These are phyloP conservation scores for Septoria petroselini DNA, from an alignment of 2,329 filamentous ascomycete species.

Conservation along the genomic window DNA sequence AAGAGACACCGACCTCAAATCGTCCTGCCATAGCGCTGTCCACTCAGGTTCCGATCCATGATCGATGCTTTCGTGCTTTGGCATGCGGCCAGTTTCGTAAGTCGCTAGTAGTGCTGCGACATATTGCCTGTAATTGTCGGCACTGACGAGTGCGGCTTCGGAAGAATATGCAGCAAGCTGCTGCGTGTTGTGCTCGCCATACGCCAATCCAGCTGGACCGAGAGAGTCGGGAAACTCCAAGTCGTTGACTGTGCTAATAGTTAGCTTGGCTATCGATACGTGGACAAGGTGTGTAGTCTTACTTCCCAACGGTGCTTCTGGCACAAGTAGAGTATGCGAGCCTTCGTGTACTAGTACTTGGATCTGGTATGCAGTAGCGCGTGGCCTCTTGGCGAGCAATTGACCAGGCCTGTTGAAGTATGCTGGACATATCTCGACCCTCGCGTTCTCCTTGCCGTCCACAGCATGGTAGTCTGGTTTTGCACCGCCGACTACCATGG, in stretches of 20 bases:
- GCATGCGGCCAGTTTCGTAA: neutral
- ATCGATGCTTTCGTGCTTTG: neutral
- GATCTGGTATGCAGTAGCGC: too few relatives aligned
- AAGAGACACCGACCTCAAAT: neutral
- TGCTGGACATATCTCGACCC: too few relatives aligned
- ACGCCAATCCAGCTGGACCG: neutral
- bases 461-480: too few relatives aligned
- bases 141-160: constrained; percentile 1
- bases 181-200: neutral
- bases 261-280: too few relatives aligned
- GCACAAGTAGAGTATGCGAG: neutral
- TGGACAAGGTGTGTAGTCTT: neutral
- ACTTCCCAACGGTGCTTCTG: constrained; percentile 1
- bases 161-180: neutral
- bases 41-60: neutral
- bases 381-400: too few relatives aligned
- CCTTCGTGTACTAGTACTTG: neutral
- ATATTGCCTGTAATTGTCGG: neutral
- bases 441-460: too few relatives aligned
- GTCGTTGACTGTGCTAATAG: too few relatives aligned
- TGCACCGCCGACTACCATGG: too few relatives aligned
- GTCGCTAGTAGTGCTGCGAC: neutral
- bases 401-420: too few relatives aligned
- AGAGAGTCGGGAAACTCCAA: too few relatives aligned
- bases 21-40: neutral